phyloP scores from a whole-genome alignment of 805 yeast species.

The Metschnikowia baotianmanensis region DNA sequence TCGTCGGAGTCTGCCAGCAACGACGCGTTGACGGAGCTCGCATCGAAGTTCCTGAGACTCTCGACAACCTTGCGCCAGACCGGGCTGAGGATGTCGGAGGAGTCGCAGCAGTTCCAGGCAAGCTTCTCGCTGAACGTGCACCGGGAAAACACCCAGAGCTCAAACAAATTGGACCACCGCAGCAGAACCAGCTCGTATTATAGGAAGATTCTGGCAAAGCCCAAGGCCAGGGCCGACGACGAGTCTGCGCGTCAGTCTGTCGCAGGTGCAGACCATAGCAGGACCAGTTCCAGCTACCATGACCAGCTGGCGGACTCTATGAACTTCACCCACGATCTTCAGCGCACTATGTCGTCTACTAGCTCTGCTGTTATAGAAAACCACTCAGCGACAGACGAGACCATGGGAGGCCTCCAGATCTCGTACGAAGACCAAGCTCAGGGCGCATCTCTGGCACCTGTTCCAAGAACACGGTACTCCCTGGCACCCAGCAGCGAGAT shows the following conservation, averaged over 20 bases:
- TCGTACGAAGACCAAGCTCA: conserved; percentile 1
- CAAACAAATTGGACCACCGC: neutral
- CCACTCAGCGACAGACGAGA: neutral
- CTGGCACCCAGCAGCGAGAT: conserved; percentile 11
- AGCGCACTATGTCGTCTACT: neutral
- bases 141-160: conserved; percentile 20
- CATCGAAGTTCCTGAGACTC: conserved; percentile 36
- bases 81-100: conserved; percentile 31
- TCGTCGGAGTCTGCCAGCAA: neutral
- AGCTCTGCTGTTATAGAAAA: conserved; percentile 1
- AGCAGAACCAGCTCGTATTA: conserved; percentile 32
- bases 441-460: neutral
- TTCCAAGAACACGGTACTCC: conserved; percentile 3
- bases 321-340: conserved; percentile 2
- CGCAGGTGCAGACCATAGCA: conserved; percentile 5
- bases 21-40: conserved; percentile 27
- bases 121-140: conserved; percentile 40
- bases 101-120: conserved; percentile 38
- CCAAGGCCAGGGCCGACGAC: conserved; percentile 3
- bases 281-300: neutral
- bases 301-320: conserved; percentile 2
- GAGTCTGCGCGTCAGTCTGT: neutral
- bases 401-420: conserved; percentile 12
- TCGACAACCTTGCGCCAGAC: conserved; percentile 36
- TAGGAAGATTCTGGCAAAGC: conserved; percentile 27